Evolutionary conservation across 306 rosid genomes (phyloP), one percentile per base, ranked within the genome.

Genomic region (Prunus mongolica): DNA sequence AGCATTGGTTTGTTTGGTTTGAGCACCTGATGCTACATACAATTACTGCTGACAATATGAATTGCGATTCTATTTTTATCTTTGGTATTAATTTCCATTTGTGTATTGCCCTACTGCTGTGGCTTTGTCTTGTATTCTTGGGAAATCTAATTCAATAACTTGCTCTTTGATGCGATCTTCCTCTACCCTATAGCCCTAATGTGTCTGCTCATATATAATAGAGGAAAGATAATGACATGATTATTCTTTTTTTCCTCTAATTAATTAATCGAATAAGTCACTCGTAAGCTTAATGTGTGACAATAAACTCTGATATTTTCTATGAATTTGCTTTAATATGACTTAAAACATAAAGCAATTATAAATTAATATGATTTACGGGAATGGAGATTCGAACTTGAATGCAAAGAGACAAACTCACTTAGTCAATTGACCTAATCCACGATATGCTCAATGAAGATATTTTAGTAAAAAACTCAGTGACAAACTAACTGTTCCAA

Each of bases 21-120:
- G 11, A 72, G 78, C 57, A 78, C 79, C 65, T 6, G 68, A 63
- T 68, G 32, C 79, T 61, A 19, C 1, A 10, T 61, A 12, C 30
- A 46, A 47, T 49, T 13, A 16, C 22, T 73, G 22, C 65, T 25
- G 3, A 25, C 34, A 60, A 10, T 11, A 58, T 60, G 27, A 22
- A 25, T 25, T 24, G 46, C 19, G 64, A 71, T 30, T 71, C 49
- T n/a, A 51, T 51, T 16, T 19, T 50, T 22, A 15, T 50, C 61
- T 50, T 69, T 10, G 5, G 0, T 32, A 19, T 54, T 18, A 38
- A 71, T 55, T 52, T 71, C 34, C 47, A 32, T 41, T 71, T 32
- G 12, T 52, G 12, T 71, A 30, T 24, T 71, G 63, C 28, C 27
- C 50, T 44, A 32, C 25, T 71, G 6, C 62, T 51, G 47, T 20